Evolutionary conservation across 1,139 yeast genomes (phyloP).

Genomic region (Hansenula sp.): DNA sequence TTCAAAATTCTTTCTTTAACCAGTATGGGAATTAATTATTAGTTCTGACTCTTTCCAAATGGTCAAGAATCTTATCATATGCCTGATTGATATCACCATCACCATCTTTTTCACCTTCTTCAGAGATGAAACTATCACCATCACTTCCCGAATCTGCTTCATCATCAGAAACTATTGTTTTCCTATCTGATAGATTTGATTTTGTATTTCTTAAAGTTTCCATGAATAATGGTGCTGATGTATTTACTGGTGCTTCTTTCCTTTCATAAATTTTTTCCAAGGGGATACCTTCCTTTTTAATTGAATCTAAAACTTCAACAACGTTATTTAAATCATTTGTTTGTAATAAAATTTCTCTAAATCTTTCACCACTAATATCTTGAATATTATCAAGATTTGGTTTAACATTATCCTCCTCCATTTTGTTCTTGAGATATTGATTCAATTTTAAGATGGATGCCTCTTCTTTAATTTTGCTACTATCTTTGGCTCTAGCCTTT

Average conservation of each 20-base stretch:
- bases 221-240: slow-evolving; percentile 7
- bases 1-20: too few relatives aligned
- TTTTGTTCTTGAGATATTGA: slow-evolving; percentile 9
- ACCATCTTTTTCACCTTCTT: slow-evolving; percentile 19
- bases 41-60: slow-evolving; percentile 33
- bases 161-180: slow-evolving; percentile 18
- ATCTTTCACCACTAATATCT: slow-evolving; percentile 43
- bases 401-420: slow-evolving; percentile 10
- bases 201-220: slow-evolving; percentile 18
- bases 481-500: slow-evolving; percentile 14
- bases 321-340: slow-evolving; percentile 52
- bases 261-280: slow-evolving; percentile 46
- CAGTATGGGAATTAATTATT: slow-evolving; percentile 15
- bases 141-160: slow-evolving; percentile 19
- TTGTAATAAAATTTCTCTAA: slow-evolving; percentile 45
- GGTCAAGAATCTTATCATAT: slow-evolving; percentile 48
- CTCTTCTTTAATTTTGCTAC: slow-evolving; percentile 19
- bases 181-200: slow-evolving; percentile 8
- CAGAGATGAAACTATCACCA: slow-evolving; percentile 11
- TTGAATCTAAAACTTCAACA: slow-evolving; percentile 42
- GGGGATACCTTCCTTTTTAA: slow-evolving; percentile 49
- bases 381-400: not conserved
- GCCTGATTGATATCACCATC: slow-evolving; percentile 39
- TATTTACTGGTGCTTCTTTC: not conserved
- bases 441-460: slow-evolving; percentile 18